Percentiles rank a stretch among this genome's conserved stretches.
These are phyloP conservation scores for Fraxinus albicans DNA, from an alignment of 305 asterid genomes.

Conservation along the genomic window DNA sequence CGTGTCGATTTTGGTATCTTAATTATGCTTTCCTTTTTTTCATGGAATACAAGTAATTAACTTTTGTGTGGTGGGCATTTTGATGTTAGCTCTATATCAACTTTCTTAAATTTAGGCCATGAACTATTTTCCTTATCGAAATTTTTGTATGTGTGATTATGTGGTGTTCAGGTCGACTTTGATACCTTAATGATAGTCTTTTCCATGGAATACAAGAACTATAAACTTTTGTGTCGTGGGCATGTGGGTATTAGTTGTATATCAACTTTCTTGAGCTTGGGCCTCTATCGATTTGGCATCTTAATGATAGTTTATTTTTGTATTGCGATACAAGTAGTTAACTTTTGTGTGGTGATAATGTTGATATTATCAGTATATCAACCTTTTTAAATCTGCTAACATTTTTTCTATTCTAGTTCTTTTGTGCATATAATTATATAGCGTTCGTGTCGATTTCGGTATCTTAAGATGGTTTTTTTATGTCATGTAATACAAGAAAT, in stretches of 20 bases:
- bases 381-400: background rate
- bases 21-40: background rate
- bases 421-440: background rate
- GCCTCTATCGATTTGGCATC: background rate
- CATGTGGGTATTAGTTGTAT: background rate
- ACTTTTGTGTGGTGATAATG: background rate
- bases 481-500: background rate
- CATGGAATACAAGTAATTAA: background rate
- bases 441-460: background rate
- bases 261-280: background rate
- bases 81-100: background rate
- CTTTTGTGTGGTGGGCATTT: background rate
- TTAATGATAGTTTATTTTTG: background rate
- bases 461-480: background rate
- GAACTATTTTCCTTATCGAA: background rate
- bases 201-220: background rate
- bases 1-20: background rate
- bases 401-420: background rate
- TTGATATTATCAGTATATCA: background rate
- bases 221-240: background rate
- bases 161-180: background rate
- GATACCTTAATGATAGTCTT: background rate
- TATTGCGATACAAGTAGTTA: background rate
- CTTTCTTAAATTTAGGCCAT: background rate
- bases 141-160: background rate